Evolutionary conservation across 371 early-diverging fungal genomes (phyloP).

Genomic region (Rhizopus stolonifer): DNA sequence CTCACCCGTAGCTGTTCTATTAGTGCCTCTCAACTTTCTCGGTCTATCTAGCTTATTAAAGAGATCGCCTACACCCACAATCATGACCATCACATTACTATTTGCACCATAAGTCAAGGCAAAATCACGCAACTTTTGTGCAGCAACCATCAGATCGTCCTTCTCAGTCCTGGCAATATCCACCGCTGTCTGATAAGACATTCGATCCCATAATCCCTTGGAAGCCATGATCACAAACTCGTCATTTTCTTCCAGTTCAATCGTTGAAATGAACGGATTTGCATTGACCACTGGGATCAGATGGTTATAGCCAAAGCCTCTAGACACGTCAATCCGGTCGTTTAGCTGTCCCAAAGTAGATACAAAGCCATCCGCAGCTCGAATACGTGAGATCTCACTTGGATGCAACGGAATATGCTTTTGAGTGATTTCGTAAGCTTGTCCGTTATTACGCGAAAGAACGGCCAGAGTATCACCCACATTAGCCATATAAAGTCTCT

Average conservation of each 20-base stretch:
- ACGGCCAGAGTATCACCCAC: conserved; percentile 90
- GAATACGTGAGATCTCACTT: conserved; percentile 78
- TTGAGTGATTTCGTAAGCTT: conserved; percentile 70
- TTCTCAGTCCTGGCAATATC: conserved; percentile 81
- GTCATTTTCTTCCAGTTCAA: conserved; percentile 78
- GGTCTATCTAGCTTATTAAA: conserved; percentile 56
- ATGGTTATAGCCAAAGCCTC: conserved; percentile 87
- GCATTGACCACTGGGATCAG: conserved; percentile 84
- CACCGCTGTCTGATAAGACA: conserved; percentile 81
- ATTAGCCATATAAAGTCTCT: conserved; percentile 83
- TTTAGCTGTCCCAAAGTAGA: conserved; percentile 75
- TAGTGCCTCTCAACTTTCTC: conserved; percentile 26
- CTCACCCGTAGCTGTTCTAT: conserved; percentile 27
- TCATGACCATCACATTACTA: conserved; percentile 81
- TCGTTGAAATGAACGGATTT: conserved; percentile 75
- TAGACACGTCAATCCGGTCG: conserved; percentile 72
- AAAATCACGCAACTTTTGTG: conserved; percentile 82
- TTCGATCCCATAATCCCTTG: conserved; percentile 79
- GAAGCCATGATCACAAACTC: conserved; percentile 91
- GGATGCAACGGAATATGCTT: conserved; percentile 74
- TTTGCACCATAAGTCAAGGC: conserved; percentile 87
- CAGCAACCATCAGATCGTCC: conserved; percentile 76
- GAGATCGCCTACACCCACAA: conserved; percentile 77
- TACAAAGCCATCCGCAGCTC: conserved; percentile 80
- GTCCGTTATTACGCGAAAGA: conserved; percentile 74